Evolutionary conservation across 1,139 yeast genomes (phyloP), one percentile per base, ranked within the genome.

Genomic region (Geotrichum bryndzae): DNA sequence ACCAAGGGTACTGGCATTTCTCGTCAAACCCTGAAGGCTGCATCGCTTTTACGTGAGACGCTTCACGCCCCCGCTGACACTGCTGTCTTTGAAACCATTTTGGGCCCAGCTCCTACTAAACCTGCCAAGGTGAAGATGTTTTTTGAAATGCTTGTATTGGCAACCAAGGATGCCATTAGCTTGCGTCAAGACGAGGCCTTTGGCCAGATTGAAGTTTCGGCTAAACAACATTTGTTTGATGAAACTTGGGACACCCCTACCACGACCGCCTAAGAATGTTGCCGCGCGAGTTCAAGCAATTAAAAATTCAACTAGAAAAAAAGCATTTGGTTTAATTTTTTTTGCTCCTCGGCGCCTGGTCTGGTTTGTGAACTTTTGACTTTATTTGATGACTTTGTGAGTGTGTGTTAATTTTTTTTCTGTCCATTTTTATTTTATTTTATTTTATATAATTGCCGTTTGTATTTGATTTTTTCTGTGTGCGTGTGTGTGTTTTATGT

Each of bases 131-230:
- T 70, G 33, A 83, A 84, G 69, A 82, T 89, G 66, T 91, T 91
- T 74, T 90, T 91, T 70, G 96, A 91, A 71, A 74, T 91, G 72
- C 79, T 92, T 68, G 94, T 90, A 0, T 77, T 91, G 66, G 96
- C 96, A 0, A 88, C 96, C 8, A 80, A 85, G 62, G 94, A 88
- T 68, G 86, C 92, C 58, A 76, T 91, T 58, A 76, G 79, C 27
- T 73, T 91, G 54, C 75, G 82, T 38, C 97, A 91, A 76, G 77
- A 79, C 2, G 79, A 77, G 46, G 73, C 88, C 18, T 90, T 85
- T 64, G 87, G 86, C 1, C 83, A 81, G 50, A 86, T 91, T 61
- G 69, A 71, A 18, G 80, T 90, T 53, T 72, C 77, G 25, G 77
- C 85, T 5, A 86, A 82, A 68, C 80, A 80, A 58, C 75, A 76